A percentile compares a stretch with the other conserved stretches of the same genome.
Evolutionary conservation across 768 basidiomycete genomes (phyloP).

Genomic region (Tylopilus intermedius): DNA sequence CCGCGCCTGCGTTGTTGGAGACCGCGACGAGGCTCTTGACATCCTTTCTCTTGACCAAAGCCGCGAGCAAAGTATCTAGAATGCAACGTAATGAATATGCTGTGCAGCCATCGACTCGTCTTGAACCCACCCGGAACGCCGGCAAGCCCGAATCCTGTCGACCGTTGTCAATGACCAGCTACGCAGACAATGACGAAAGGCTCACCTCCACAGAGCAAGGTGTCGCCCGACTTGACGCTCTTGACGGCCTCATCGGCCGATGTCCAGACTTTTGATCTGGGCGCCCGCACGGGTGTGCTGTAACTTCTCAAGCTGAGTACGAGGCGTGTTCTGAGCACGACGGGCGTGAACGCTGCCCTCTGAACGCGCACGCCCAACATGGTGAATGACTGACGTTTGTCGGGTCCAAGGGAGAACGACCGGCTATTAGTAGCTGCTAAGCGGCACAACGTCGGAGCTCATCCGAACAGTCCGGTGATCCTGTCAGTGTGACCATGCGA

Average conservation of each 20-base stretch:
- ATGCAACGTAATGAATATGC: neutral
- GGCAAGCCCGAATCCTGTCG: slow-evolving; percentile 79
- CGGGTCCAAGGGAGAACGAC: neutral
- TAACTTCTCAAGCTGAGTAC: slow-evolving; percentile 20
- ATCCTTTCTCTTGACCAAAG: slow-evolving; percentile 68
- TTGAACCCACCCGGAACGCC: slow-evolving; percentile 69
- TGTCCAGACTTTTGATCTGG: slow-evolving; percentile 66
- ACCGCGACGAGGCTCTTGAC: slow-evolving; percentile 75
- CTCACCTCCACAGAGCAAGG: slow-evolving; percentile 78
- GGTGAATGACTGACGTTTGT: neutral
- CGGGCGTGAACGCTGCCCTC: slow-evolving; percentile 12
- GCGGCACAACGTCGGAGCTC: slow-evolving; percentile 18
- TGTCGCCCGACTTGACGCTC: slow-evolving; percentile 76
- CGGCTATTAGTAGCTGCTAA: neutral
- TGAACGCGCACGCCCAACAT: slow-evolving; percentile 22
- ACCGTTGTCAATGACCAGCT: neutral
- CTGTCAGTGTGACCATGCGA: neutral
- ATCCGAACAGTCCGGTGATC: neutral
- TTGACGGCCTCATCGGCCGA: slow-evolving; percentile 80
- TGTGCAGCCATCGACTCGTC: too few species aligned
- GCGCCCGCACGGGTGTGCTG: slow-evolving; percentile 22
- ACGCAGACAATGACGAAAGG: neutral
- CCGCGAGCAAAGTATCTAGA: slow-evolving; percentile 76
- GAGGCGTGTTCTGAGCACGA: slow-evolving; percentile 17
- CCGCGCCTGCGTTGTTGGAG: slow-evolving; percentile 82